phyloP scores from a whole-genome alignment of 2,329 filamentous ascomycete genomes.

The Stemphylium vesicarium region DNA sequence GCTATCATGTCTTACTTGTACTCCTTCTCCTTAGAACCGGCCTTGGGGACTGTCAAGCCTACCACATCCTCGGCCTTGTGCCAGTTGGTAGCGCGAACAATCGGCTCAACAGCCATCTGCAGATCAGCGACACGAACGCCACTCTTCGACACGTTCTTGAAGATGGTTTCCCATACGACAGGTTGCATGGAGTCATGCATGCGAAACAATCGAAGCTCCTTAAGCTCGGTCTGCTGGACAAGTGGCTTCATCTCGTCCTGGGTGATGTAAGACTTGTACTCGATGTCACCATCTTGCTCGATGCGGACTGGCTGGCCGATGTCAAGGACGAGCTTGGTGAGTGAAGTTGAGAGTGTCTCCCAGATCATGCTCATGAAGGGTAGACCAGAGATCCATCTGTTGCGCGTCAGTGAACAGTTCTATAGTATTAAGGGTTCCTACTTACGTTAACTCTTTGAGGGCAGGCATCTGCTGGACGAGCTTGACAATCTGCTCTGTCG shows the following conservation, averaged over 20 bases:
- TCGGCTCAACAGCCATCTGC: constrained; percentile 33
- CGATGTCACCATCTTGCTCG: constrained; percentile 13
- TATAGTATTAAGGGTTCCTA: not conserved
- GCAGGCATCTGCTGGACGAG: constrained; percentile 29
- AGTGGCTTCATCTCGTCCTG: constrained; percentile 34
- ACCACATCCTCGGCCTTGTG: constrained; percentile 28
- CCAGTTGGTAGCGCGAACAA: constrained; percentile 35
- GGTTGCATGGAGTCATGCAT: constrained; percentile 36
- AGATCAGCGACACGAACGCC: constrained; percentile 36
- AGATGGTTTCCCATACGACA: constrained; percentile 42
- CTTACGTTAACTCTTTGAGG: constrained; percentile 40
- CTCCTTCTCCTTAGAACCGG: constrained; percentile 19
- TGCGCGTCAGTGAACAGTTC: not conserved
- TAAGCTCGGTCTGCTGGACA: constrained; percentile 27
- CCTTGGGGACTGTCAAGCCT: constrained; percentile 27
- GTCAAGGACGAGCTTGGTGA: constrained; percentile 40
- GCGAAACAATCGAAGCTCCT: constrained; percentile 37
- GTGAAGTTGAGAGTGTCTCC: constrained; percentile 23
- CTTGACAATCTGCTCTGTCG: constrained; percentile 20
- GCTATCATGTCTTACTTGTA: constrained; percentile 28
- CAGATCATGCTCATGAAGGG: constrained; percentile 36
- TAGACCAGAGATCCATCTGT: constrained; percentile 38
- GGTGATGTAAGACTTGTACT: constrained; percentile 31
- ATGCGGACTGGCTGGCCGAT: constrained; percentile 31
- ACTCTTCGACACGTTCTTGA: constrained; percentile 25